phyloP scores from a whole-genome alignment of 495 filamentous ascomycete genomes.

The Podospora pseudoanserina region DNA sequence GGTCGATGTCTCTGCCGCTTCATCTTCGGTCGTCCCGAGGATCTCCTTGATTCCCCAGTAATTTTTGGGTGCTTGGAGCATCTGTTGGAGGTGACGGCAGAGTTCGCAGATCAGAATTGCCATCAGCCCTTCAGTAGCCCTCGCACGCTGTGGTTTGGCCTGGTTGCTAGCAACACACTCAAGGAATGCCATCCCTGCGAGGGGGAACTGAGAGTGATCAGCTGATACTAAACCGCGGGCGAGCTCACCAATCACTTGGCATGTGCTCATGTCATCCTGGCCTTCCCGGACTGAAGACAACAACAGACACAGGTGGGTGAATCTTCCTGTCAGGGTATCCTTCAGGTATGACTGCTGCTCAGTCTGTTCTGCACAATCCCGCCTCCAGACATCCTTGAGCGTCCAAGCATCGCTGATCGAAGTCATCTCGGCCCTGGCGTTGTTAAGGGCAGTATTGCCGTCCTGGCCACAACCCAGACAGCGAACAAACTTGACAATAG shows the following conservation, averaged over 20 bases:
- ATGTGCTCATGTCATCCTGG: not conserved
- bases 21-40: slow-evolving; percentile 10
- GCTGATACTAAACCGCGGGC: not conserved
- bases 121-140: not conserved
- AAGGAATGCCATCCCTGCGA: slow-evolving; percentile 16
- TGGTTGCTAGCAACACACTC: slow-evolving; percentile 7
- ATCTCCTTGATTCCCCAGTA: slow-evolving; percentile 10
- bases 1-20: not conserved
- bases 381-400: not conserved
- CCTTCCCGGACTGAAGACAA: not conserved
- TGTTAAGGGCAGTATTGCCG: not conserved
- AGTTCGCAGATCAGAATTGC: slow-evolving; percentile 22
- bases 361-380: not conserved
- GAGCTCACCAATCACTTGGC: not conserved
- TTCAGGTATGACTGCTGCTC: not conserved
- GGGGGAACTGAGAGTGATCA: slow-evolving; percentile 8
- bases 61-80: not conserved
- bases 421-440: not conserved
- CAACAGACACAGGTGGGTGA: not conserved
- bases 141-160: not conserved
- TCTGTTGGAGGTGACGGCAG: slow-evolving; percentile 15
- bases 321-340: not conserved
- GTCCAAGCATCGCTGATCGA: not conserved
- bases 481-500: not conserved
- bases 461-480: not conserved